Evolutionary conservation across 2,329 filamentous ascomycete species (phyloP), one percentile per base, ranked within the genome.

Genomic region (Rosellinia necatrix): DNA sequence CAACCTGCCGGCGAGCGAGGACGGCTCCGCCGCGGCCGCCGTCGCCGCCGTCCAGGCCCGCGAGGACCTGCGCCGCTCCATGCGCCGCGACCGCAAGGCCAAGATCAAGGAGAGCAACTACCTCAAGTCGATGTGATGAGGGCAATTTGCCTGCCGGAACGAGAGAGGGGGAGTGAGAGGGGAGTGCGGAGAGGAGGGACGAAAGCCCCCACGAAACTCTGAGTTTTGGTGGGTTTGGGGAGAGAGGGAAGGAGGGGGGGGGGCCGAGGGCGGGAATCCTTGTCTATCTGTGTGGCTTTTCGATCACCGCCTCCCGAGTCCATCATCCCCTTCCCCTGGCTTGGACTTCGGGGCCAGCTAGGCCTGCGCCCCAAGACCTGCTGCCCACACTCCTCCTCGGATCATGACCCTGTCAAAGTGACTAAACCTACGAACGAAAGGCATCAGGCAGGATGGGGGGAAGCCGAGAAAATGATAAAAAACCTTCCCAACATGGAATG

Each of bases 31-130:
- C 19, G 70, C 72, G 51, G 75, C 79, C 44, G 79, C 81, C 44
- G 56, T 85, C 29, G 69, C 70, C 47, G 81, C 82, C 29, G 74
- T 70, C 8, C 66, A 72, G 25, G 77, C 82, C 69, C 79, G 89
- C 69, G 78, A 81, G 60, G 84, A 86, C 65, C 76, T 92, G 67
- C 88, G 80, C 63, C 83, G 80, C 75, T 86, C 85, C 29, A 86
- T 92, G 88, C 83, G 90, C 68, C 82, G 82, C 71, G 88, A 91
- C 77, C 80, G 90, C 70, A 84, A 87, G 75, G 83, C 82, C 57
- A 83, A 81, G 74, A 94, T 94, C 70, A 93, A 92, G 84, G 90
- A 94, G 79, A 76, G 75, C 70, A 94, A 94, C 76, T 94, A 92
- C 81, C 82, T 94, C 75, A 90, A 88, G 82, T 84, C 85, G 38